Evolutionary conservation across 2,329 filamentous ascomycete species (phyloP).

Genomic region (Fusarium virguliforme): DNA sequence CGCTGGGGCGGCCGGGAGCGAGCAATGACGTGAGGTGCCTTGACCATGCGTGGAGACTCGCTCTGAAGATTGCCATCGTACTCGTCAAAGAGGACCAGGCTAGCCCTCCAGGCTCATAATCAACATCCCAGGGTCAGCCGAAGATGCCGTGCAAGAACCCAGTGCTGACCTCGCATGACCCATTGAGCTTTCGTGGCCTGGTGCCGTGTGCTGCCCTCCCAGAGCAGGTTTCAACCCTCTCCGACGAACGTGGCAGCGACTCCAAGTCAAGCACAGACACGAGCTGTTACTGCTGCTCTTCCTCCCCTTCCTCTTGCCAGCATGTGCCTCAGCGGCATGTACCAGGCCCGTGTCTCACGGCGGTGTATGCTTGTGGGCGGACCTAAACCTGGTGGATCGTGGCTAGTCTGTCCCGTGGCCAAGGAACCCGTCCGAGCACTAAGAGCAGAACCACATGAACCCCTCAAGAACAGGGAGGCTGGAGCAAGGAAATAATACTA

Average conservation of each 20-base stretch:
- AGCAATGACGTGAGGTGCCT: slow-evolving; percentile 39
- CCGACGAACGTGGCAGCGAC: slow-evolving; percentile 12
- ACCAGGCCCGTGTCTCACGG: slow-evolving; percentile 30
- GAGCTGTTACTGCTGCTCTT: not conserved
- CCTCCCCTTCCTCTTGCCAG: not conserved
- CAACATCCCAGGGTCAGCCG: slow-evolving; percentile 26
- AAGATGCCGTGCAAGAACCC: slow-evolving; percentile 37
- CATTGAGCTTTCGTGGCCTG: slow-evolving; percentile 22
- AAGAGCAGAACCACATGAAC: slow-evolving; percentile 20
- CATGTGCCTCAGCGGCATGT: slow-evolving; percentile 21
- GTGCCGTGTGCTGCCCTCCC: slow-evolving; percentile 14
- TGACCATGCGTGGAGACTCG: slow-evolving; percentile 1
- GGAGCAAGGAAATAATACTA: slow-evolving; percentile 15
- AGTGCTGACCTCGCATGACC: slow-evolving; percentile 40
- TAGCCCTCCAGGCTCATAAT: slow-evolving; percentile 23
- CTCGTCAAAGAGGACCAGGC: not conserved
- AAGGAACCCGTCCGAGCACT: slow-evolving; percentile 36
- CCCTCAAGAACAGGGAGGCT: slow-evolving; percentile 15
- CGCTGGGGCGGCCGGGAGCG: slow-evolving; percentile 28
- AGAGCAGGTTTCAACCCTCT: slow-evolving; percentile 8
- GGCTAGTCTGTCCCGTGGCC: slow-evolving; percentile 21
- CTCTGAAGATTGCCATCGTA: slow-evolving; percentile 4
- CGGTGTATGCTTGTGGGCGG: slow-evolving; percentile 35
- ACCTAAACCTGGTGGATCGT: slow-evolving; percentile 29
- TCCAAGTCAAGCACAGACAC: not conserved